A percentile compares a stretch with the other conserved stretches of the same genome.
phyloP scores from a whole-genome alignment of 2,329 filamentous ascomycete species.

The Tolypocladium endophyticum region DNA sequence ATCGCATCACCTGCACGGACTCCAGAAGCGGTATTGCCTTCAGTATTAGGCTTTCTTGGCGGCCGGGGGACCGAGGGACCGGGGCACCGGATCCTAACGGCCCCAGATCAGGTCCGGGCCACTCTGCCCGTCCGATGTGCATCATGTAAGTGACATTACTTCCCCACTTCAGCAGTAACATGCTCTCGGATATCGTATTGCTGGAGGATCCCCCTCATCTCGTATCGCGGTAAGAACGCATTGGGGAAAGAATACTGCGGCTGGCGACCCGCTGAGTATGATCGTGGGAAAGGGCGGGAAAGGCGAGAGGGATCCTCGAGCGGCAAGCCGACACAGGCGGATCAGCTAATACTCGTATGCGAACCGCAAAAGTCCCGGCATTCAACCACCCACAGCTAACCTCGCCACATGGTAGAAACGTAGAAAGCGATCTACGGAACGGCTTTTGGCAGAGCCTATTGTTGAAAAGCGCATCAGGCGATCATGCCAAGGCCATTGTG shows the following conservation, averaged over 20 bases:
- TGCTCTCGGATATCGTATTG: not conserved
- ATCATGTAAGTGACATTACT: not conserved
- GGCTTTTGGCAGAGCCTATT: too few species aligned
- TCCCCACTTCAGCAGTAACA: not conserved
- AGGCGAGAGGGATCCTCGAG: not conserved
- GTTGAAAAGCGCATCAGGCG: too few species aligned
- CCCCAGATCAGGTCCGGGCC: not conserved
- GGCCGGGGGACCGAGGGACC: too few species aligned
- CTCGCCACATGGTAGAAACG: not conserved
- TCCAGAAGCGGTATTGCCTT: not conserved
- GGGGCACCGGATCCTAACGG: not conserved
- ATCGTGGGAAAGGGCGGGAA: not conserved
- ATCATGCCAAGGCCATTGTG: too few species aligned
- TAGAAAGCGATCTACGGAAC: too few species aligned
- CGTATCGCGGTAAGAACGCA: not conserved
- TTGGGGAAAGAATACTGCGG: not conserved
- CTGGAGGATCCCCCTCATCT: not conserved
- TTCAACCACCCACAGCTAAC: not conserved
- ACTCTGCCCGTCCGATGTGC: not conserved
- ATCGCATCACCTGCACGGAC: not conserved
- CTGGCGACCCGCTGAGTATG: too few species aligned
- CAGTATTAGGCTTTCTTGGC: not conserved
- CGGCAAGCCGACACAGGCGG: not conserved
- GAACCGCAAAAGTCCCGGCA: too few species aligned
- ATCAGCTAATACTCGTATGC: not conserved